Conservation (phyloP, 306 rosid genomes). For the Cucurbita argyrosperma region DNA sequence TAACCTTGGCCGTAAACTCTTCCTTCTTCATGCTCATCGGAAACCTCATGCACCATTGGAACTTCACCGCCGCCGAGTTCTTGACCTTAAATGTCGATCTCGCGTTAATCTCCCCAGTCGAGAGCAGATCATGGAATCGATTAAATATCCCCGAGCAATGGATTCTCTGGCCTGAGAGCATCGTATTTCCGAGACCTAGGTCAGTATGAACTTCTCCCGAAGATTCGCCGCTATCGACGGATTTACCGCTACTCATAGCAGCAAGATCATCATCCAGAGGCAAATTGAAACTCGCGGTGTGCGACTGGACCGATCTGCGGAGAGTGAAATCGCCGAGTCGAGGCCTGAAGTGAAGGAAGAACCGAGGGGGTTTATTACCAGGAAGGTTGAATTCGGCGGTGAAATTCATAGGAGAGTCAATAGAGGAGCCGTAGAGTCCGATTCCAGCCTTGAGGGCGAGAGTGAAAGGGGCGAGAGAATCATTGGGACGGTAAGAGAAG, state of each 20-base stretch:
- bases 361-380: not conserved
- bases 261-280: not conserved
- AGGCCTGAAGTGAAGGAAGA: slow-evolving; percentile 1
- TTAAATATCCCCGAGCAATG: not conserved
- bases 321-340: slow-evolving; percentile 3
- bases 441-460: not conserved
- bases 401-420: not conserved
- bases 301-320: not conserved
- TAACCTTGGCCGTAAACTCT: not conserved
- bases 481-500: not conserved
- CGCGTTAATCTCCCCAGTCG: not conserved
- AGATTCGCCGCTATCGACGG: not conserved
- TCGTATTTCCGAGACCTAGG: not conserved
- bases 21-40: not conserved
- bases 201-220: not conserved
- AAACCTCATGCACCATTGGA: not conserved
- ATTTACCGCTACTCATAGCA: not conserved
- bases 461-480: not conserved
- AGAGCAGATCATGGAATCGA: not conserved
- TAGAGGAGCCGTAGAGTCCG: not conserved
- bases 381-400: not conserved
- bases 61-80: not conserved
- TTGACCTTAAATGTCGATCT: not conserved
- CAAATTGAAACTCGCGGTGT: not conserved
- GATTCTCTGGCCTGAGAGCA: not conserved